Percentiles rank a stretch among this genome's conserved stretches.
These are phyloP conservation scores for Lasiosphaeriaceae sp. DNA, from an alignment of 495 filamentous ascomycete species.

Conservation along the genomic window DNA sequence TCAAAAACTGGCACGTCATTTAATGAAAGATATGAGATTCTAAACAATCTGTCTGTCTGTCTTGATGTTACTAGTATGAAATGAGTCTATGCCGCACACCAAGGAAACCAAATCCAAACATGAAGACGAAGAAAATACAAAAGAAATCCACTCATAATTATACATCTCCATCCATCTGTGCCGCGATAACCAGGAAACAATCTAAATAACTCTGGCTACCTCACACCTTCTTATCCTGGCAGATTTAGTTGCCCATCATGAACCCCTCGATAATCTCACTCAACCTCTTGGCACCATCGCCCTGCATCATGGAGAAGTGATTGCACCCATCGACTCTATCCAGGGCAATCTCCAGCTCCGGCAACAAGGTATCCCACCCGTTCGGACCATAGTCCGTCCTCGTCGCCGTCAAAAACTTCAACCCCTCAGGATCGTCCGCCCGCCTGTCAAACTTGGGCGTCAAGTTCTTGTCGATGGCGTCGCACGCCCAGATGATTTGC, in stretches of 20 bases:
- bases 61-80: too few relatives aligned
- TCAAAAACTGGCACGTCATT: too few relatives aligned
- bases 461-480: not conserved
- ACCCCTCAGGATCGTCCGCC: not conserved
- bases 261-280: not conserved
- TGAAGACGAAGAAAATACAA: too few relatives aligned
- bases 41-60: too few relatives aligned
- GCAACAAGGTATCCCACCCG: not conserved
- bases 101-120: too few relatives aligned
- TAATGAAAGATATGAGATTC: too few relatives aligned
- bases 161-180: too few relatives aligned
- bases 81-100: too few relatives aligned
- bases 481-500: constrained; percentile 1
- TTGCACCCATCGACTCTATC: not conserved
- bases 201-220: too few relatives aligned
- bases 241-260: not conserved
- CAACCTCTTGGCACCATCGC: not conserved
- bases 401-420: not conserved
- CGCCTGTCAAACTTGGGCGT: not conserved
- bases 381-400: not conserved
- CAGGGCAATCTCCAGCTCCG: not conserved
- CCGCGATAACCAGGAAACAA: too few relatives aligned
- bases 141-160: too few relatives aligned
- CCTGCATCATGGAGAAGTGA: constrained; percentile 4
- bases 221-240: not conserved